Evolutionary conservation across 768 basidiomycete species (phyloP).

Genomic region (Strobilomyces echinocephalus): DNA sequence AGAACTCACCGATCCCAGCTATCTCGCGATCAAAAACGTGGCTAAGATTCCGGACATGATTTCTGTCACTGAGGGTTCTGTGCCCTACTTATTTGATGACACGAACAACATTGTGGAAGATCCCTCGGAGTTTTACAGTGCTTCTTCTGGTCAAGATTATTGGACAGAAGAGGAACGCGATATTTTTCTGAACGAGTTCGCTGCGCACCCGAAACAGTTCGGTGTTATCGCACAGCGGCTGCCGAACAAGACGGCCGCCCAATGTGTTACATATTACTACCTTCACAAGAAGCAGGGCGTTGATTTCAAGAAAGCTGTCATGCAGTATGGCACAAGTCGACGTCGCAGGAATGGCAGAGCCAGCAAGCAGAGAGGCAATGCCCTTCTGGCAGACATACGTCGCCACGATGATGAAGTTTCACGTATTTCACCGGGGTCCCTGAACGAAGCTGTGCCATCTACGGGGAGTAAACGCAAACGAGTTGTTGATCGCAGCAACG

Average conservation of each 20-base stretch:
- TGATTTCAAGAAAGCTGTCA: conserved; percentile 76
- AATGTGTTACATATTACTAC: conserved; percentile 94
- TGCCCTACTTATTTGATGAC: conserved; percentile 73
- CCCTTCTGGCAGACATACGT: conserved; percentile 74
- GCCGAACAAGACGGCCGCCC: conserved; percentile 77
- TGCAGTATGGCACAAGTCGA: conserved; percentile 61
- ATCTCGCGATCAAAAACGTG: conserved; percentile 79
- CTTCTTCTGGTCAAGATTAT: conserved; percentile 66
- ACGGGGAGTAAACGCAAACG: conserved; percentile 40
- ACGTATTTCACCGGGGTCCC: conserved; percentile 19
- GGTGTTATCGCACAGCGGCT: conserved; percentile 82
- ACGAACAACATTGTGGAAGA: conserved; percentile 77
- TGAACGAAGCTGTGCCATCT: conserved; percentile 25
- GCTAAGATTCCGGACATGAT: conserved; percentile 92
- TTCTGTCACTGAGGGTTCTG: conserved; percentile 54
- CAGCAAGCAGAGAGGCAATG: conserved; percentile 81
- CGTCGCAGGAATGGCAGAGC: conserved; percentile 52
- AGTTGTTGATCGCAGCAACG: conserved; percentile 26
- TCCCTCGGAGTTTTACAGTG: conserved; percentile 72
- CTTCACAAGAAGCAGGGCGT: conserved; percentile 86
- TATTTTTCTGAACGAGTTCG: conserved; percentile 76
- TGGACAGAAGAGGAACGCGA: conserved; percentile 87
- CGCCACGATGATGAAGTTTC: conserved; percentile 57
- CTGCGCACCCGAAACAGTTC: conserved; percentile 88
- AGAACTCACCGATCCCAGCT: conserved; percentile 87